Evolutionary conservation across 495 filamentous ascomycete species (phyloP).

Genomic region (Podospora comata): DNA sequence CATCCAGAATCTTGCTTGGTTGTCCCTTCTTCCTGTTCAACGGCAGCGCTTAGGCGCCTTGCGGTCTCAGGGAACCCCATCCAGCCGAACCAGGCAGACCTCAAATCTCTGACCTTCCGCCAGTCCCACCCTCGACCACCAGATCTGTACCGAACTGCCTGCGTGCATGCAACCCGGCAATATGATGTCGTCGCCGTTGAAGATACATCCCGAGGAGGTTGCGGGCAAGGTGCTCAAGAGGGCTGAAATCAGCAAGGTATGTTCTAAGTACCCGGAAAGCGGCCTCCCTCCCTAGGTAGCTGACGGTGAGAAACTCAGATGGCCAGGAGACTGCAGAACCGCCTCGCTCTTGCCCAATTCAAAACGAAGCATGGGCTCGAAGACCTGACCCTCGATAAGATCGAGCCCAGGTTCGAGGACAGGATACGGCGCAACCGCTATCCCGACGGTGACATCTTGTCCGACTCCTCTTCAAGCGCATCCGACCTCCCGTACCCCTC

Average conservation of each 20-base stretch:
- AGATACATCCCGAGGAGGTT: constrained; percentile 62
- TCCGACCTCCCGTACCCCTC: constrained; percentile 54
- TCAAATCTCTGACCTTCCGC: constrained; percentile 25
- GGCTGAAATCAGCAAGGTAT: constrained; percentile 82
- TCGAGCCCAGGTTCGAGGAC: constrained; percentile 72
- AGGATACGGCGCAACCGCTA: constrained; percentile 63
- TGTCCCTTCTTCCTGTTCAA: constrained; percentile 6
- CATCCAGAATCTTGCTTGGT: constrained; percentile 2
- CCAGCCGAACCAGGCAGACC: constrained; percentile 30
- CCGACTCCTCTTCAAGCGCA: constrained; percentile 78
- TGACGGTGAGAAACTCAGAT: constrained; percentile 57
- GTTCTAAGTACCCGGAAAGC: not conserved
- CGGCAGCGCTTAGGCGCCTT: constrained; percentile 17
- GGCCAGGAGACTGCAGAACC: constrained; percentile 83
- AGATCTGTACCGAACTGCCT: constrained; percentile 20
- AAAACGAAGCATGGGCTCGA: constrained; percentile 92
- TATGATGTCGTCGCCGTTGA: constrained; percentile 55
- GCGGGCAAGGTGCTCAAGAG: constrained; percentile 67
- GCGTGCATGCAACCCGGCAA: constrained; percentile 26
- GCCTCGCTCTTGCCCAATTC: constrained; percentile 90
- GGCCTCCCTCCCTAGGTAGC: constrained; percentile 16
- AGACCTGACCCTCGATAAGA: constrained; percentile 67
- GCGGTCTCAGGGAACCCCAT: constrained; percentile 16
- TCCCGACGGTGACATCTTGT: constrained; percentile 62
- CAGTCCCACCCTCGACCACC: constrained; percentile 24